phyloP scores from a whole-genome alignment of 495 filamentous ascomycete genomes.

The Recurvomyces mirabilis region DNA sequence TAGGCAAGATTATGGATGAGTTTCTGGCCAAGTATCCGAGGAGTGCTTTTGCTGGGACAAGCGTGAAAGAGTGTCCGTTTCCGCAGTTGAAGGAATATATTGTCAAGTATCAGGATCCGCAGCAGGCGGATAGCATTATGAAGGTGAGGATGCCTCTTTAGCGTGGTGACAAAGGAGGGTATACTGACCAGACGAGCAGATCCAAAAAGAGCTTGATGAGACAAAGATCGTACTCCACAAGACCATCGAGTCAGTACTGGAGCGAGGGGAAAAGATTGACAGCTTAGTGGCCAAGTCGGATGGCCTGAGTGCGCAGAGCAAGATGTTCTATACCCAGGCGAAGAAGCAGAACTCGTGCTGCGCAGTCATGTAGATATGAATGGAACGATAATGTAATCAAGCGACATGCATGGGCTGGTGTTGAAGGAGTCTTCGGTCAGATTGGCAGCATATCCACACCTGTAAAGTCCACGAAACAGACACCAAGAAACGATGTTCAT shows the following conservation, averaged over 20 bases:
- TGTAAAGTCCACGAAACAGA: no score
- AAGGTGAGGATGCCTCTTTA: conserved; percentile 37
- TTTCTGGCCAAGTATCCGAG: conserved; percentile 74
- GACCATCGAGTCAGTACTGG: conserved; percentile 83
- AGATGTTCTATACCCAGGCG: conserved; percentile 90
- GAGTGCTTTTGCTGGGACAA: conserved; percentile 46
- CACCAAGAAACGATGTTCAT: no score
- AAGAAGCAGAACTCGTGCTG: conserved; percentile 98
- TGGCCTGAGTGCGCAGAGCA: conserved; percentile 75
- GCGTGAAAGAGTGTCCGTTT: conserved; percentile 45
- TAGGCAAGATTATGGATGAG: conserved; percentile 86
- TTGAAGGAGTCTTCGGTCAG: no score
- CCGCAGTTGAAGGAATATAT: conserved; percentile 65
- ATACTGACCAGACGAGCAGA: conserved; percentile 36
- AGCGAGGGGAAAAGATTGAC: conserved; percentile 89
- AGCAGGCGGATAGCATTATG: conserved; percentile 39
- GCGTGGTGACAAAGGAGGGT: no score
- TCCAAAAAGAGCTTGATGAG: conserved; percentile 93
- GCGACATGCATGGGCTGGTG: no score
- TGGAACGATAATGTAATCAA: no score
- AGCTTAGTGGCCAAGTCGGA: conserved; percentile 80
- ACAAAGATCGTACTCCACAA: conserved; percentile 97
- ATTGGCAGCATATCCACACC: no score
- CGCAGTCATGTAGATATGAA: conserved; percentile 52
- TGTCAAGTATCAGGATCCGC: conserved; percentile 27